A percentile compares a stretch with the other conserved stretches of the same genome.
These are phyloP conservation scores for Xylaria digitata DNA, from an alignment of 2,329 filamentous ascomycete species.

Conservation along the genomic window DNA sequence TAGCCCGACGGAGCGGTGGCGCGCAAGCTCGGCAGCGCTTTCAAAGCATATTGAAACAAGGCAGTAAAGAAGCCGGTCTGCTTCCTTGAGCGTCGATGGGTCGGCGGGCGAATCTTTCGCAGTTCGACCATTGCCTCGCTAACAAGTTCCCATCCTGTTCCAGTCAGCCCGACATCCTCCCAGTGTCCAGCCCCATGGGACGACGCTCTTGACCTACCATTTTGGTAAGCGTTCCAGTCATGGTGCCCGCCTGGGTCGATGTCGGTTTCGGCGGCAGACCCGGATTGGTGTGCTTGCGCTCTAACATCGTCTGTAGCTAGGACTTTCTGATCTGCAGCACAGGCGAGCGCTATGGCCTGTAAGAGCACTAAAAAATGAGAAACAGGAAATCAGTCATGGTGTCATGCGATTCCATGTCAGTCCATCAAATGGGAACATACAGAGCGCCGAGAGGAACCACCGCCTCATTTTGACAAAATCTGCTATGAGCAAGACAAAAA, in stretches of 20 bases:
- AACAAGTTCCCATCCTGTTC: constrained; percentile 63
- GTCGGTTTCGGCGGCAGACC: constrained; percentile 44
- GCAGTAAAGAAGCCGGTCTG: constrained; percentile 58
- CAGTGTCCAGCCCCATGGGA: neutral
- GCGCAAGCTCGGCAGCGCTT: constrained; percentile 63
- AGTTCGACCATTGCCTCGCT: constrained; percentile 64
- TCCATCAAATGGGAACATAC: constrained; percentile 42
- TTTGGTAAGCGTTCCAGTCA: constrained; percentile 50
- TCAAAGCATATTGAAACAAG: constrained; percentile 58
- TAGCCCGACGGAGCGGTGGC: constrained; percentile 58
- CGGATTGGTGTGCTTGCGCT: constrained; percentile 39
- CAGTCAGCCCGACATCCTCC: constrained; percentile 13
- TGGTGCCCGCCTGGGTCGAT: constrained; percentile 43
- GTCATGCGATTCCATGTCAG: constrained; percentile 9
- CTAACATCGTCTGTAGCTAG: constrained; percentile 39
- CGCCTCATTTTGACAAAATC: constrained; percentile 47
- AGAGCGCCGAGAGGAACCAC: constrained; percentile 49
- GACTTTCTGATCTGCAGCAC: constrained; percentile 48
- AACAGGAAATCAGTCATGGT: constrained; percentile 23
- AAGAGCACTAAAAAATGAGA: constrained; percentile 46
- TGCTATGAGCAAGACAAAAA: constrained; percentile 49
- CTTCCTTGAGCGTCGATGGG: constrained; percentile 58
- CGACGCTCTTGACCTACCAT: constrained; percentile 43
- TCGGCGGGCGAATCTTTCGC: constrained; percentile 60
- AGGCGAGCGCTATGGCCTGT: constrained; percentile 46